Conservation (phyloP, 169 alveolate genomes). For the Fabrea salina region DNA sequence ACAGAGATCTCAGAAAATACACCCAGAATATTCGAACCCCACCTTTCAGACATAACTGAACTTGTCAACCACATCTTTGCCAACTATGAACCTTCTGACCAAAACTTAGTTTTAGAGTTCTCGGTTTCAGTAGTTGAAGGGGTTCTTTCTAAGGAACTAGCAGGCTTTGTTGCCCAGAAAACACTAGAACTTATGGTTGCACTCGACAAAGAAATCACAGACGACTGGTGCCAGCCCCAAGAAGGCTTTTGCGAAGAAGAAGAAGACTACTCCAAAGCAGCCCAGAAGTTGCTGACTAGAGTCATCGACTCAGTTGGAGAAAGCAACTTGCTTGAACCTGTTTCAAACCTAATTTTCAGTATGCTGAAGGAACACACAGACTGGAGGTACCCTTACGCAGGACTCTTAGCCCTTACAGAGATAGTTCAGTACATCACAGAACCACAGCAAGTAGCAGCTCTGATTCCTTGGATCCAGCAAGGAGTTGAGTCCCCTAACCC, state of each 20-base stretch:
- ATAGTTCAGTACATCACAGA: slow-evolving; percentile 61
- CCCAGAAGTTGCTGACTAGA: slow-evolving; percentile 11
- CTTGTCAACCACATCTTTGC: neutral
- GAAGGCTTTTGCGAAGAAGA: slow-evolving; percentile 54
- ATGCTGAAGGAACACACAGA: slow-evolving; percentile 47
- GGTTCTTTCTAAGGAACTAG: neutral
- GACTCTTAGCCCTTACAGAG: slow-evolving; percentile 63
- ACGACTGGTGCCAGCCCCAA: slow-evolving; percentile 67
- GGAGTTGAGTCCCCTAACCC: slow-evolving; percentile 55
- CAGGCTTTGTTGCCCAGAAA: neutral
- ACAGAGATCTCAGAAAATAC: slow-evolving; percentile 23
- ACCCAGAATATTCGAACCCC: slow-evolving; percentile 11
- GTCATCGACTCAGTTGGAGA: slow-evolving; percentile 16
- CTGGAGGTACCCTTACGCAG: slow-evolving; percentile 74
- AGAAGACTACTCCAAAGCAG: slow-evolving; percentile 36
- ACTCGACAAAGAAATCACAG: slow-evolving; percentile 70
- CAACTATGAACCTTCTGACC: neutral
- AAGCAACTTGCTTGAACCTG: neutral
- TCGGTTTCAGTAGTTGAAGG: neutral
- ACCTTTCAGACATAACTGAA: neutral
- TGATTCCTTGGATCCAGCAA: slow-evolving; percentile 50
- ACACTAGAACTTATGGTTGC: slow-evolving; percentile 68
- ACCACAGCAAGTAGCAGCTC: slow-evolving; percentile 42
- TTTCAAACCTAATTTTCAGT: neutral
- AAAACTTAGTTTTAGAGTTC: slow-evolving; percentile 26